A percentile compares a stretch with the other conserved stretches of the same genome.
Evolutionary conservation across 345 rosid genomes (phyloP).

Genomic region (Eucalyptus fibrosa): DNA sequence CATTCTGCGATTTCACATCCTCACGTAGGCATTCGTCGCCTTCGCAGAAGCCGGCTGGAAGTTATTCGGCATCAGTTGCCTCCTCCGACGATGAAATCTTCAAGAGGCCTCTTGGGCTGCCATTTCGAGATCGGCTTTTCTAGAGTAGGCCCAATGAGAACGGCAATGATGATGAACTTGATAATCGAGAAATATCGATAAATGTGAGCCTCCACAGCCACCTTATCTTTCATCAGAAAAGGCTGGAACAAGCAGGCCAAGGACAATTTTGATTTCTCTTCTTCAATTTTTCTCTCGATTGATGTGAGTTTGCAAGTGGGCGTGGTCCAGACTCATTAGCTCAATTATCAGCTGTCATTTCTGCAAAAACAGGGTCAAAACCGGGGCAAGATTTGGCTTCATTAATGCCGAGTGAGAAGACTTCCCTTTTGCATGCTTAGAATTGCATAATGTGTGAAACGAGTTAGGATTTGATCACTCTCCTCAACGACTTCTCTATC

Average conservation of each 20-base stretch:
- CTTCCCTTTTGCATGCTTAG: not conserved
- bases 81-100: too few species aligned
- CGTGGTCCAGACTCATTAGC: not conserved
- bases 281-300: not conserved
- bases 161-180: not conserved
- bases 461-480: not conserved
- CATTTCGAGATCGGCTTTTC: not conserved
- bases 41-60: too few species aligned
- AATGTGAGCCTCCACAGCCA: not conserved
- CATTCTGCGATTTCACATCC: too few species aligned
- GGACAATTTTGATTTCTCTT: not conserved
- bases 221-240: not conserved
- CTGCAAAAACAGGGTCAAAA: not conserved
- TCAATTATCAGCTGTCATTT: not conserved
- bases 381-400: not conserved
- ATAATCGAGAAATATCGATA: too few species aligned
- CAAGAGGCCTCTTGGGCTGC: not conserved
- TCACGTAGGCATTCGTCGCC: too few species aligned
- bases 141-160: not conserved
- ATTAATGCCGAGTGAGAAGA: not conserved
- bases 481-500: not conserved
- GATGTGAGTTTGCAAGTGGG: not conserved
- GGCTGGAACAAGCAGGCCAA: not conserved
- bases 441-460: not conserved
- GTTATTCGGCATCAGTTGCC: too few species aligned